Base-by-base conservation (phyloP, 495 filamentous ascomycete genomes). In the Immersiella caudata region DNA sequence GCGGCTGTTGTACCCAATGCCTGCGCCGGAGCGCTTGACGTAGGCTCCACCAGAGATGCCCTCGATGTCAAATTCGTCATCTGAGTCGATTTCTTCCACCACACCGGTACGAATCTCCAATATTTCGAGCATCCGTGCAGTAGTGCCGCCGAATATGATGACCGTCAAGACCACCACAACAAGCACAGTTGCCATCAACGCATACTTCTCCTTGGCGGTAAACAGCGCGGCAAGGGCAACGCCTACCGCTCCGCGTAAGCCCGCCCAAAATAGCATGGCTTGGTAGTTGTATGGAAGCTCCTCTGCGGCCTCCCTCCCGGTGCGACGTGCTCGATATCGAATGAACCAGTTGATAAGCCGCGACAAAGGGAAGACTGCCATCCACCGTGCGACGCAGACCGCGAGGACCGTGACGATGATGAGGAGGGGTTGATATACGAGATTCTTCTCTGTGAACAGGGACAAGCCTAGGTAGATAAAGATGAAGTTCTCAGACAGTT, bases 41-140 rank as follows among this genome's bases (percentile, higher is more conserved):
- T 91, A 95, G 8, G 89, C 89, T 7, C 80, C 79, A 22, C 88
- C 88, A 29, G 85, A 81, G 64, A 93, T 87, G 49, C 91, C 87
- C 75, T 99, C 95, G 64, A 97, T 99, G 74, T 99, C 95, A 70
- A 99, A 99, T 74, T 99, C 95, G 75, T 99, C 95, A 74, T 99
- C 95, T 6, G 91, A 96, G 72, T 99, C 95, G 40, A 96, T 87
- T 77, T 99, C 95, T 71, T 99, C 95, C 1, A 97, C 91, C 18
- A 98, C 95, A 2, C 96, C 96, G 5, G 94, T 99, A 67, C 91
- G 85, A 68, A 99, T 98, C 14, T 91, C 90, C 50, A 97, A 79
- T 65, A 99, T 99, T 76, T 99, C 95, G 27, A 99, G 82, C 95
- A 99, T 98, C 58, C 96, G 90, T n/a, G 95, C 93, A 1, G 95